Evolutionary conservation across 2,329 filamentous ascomycete genomes (phyloP).

Genomic region (Diaporthe sp.): DNA sequence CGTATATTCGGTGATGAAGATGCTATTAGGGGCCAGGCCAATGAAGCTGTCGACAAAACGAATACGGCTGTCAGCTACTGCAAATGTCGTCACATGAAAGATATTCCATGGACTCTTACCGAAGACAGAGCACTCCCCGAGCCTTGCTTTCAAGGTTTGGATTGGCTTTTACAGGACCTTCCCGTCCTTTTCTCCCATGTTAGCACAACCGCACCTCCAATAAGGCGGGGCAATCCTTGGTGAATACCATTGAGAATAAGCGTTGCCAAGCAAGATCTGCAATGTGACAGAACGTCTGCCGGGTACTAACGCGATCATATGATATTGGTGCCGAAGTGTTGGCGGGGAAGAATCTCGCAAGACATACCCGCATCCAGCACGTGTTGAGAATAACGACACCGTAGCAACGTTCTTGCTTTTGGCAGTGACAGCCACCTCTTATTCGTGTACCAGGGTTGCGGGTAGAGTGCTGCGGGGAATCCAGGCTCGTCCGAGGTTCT

Average conservation of each 20-base stretch:
- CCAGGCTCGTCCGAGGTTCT: background rate
- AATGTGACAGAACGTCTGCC: background rate
- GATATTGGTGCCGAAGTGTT: background rate
- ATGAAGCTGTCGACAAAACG: background rate
- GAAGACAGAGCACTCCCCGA: background rate
- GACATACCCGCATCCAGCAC: background rate
- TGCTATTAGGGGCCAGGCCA: background rate
- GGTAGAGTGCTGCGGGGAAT: background rate
- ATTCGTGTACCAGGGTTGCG: background rate
- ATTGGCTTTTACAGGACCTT: background rate
- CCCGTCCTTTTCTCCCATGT: background rate
- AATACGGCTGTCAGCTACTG: background rate
- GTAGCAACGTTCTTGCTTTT: conserved; percentile 1
- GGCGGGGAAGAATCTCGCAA: conserved; percentile 6
- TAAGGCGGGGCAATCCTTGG: background rate
- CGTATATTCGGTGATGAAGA: background rate
- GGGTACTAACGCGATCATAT: background rate
- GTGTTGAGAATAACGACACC: background rate
- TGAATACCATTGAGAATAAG: background rate
- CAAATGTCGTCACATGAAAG: background rate
- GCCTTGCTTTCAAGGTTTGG: background rate
- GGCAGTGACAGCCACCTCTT: background rate
- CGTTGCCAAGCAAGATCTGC: conserved; percentile 11
- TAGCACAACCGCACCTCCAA: background rate
- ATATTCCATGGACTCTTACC: background rate